These are phyloP conservation scores for Lithocarpus polystachyus DNA, from an alignment of 306 rosid species.

Conservation along the genomic window DNA sequence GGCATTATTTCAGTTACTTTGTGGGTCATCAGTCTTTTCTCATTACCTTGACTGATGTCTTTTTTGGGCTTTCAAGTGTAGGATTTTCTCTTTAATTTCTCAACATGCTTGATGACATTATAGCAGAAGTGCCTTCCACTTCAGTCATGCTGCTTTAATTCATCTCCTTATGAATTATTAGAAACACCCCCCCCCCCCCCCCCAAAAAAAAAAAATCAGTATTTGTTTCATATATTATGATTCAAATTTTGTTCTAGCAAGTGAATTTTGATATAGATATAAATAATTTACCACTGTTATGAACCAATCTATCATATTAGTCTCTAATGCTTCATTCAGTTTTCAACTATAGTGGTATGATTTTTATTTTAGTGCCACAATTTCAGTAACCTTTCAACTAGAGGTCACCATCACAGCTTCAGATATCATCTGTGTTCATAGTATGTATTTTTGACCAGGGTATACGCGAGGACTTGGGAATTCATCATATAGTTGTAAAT, in stretches of 20 bases:
- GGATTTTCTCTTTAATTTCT: not conserved
- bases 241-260: not conserved
- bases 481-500: conserved; percentile 92
- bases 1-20: not conserved
- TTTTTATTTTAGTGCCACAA: not conserved
- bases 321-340: not conserved
- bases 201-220: not conserved
- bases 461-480: conserved; percentile 61
- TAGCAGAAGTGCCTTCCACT: not conserved
- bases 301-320: not conserved
- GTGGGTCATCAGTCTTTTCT: not conserved
- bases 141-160: not conserved
- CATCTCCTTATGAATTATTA: too few relatives aligned
- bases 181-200: too few relatives aligned
- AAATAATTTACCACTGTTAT: not conserved
- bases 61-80: not conserved
- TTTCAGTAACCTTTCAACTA: not conserved
- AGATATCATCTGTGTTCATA: not conserved
- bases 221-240: not conserved
- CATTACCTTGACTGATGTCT: not conserved
- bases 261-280: not conserved
- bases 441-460: conserved; percentile 35
- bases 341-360: not conserved
- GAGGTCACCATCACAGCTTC: not conserved
- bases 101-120: not conserved